Conservation (phyloP, 1,139 yeast species). For the Dujonia santamariae region DNA sequence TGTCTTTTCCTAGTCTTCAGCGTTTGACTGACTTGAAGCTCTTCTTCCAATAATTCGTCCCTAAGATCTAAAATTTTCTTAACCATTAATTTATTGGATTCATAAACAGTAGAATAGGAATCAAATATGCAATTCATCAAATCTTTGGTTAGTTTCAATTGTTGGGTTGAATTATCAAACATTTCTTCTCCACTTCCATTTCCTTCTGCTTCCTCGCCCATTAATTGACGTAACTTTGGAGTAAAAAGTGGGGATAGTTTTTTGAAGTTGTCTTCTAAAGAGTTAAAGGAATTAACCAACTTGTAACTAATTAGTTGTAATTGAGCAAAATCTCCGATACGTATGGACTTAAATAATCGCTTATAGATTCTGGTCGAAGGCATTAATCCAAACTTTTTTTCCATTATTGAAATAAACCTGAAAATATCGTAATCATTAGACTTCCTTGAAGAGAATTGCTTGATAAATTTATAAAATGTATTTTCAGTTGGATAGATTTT, state of each 20-base stretch:
- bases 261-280: too few relatives aligned
- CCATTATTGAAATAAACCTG: slow-evolving; percentile 17
- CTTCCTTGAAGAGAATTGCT: slow-evolving; percentile 12
- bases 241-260: too few relatives aligned
- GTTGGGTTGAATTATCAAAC: neutral
- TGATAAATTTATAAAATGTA: slow-evolving; percentile 24
- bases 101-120: neutral
- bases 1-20: neutral
- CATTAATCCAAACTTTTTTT: slow-evolving; percentile 18
- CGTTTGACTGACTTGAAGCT: neutral
- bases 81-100: neutral
- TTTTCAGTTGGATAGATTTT: slow-evolving; percentile 20
- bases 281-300: slow-evolving; percentile 1
- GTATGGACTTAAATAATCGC: slow-evolving; percentile 10
- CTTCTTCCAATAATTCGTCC: neutral
- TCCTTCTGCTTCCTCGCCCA: too few relatives aligned
- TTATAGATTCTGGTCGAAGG: slow-evolving; percentile 25
- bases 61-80: neutral
- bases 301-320: slow-evolving; percentile 1
- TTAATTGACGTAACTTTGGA: neutral
- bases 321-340: neutral
- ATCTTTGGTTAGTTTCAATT: slow-evolving; percentile 5
- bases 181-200: too few relatives aligned
- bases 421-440: too few relatives aligned
- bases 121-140: too few relatives aligned